Evolutionary conservation across 306 rosid genomes (phyloP).

Genomic region (Prinsepia uniflora): DNA sequence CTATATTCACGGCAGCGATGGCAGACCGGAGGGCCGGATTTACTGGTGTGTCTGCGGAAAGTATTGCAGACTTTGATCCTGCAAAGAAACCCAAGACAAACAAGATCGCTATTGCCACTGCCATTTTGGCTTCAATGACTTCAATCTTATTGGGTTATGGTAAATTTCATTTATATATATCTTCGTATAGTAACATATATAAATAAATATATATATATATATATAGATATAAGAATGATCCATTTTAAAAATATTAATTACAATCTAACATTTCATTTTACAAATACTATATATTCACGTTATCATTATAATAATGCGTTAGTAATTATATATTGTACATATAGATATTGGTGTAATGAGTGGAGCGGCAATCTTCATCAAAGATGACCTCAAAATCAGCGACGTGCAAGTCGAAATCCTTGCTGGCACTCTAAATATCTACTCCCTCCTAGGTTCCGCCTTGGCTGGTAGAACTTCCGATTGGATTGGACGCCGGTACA

Average conservation of each 20-base stretch:
- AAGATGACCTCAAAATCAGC: constrained; percentile 35
- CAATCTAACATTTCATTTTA: too few relatives aligned
- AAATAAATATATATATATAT: too few relatives aligned
- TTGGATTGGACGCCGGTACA: constrained; percentile 66
- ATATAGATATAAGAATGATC: too few relatives aligned
- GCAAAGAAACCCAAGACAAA: constrained; percentile 41
- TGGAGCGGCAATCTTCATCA: constrained; percentile 21
- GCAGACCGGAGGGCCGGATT: too few relatives aligned
- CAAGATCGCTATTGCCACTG: constrained; percentile 46
- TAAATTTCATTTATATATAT: constrained; percentile 15
- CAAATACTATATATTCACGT: too few relatives aligned
- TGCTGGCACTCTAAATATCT: constrained; percentile 47
- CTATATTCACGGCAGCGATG: too few relatives aligned
- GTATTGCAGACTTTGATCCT: constrained; percentile 22
- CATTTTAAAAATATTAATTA: too few relatives aligned
- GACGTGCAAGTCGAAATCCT: constrained; percentile 44
- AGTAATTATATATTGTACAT: not conserved
- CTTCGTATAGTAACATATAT: too few relatives aligned
- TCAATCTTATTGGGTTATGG: constrained; percentile 59
- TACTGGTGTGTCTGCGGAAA: not conserved
- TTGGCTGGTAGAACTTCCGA: constrained; percentile 60
- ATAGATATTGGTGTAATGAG: constrained; percentile 53
- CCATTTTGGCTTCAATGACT: constrained; percentile 54
- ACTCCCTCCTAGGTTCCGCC: constrained; percentile 47
- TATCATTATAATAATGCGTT: too few relatives aligned